Percentiles rank a stretch among this genome's conserved stretches.
Evolutionary conservation across 805 yeast genomes (phyloP).

Genomic region (Cyberlindnera mrakii): DNA sequence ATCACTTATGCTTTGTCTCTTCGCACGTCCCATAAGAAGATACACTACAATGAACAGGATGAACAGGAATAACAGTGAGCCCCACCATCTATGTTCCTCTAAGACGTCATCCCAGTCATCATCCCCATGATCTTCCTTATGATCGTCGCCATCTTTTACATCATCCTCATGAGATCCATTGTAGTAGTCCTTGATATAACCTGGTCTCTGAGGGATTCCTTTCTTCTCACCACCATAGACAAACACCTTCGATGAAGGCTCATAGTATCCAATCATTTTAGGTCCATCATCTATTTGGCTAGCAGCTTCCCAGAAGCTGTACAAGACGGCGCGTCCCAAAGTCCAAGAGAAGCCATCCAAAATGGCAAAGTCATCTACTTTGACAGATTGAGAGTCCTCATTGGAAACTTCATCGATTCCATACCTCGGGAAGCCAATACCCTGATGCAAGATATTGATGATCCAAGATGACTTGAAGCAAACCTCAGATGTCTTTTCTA

Average conservation of each 20-base stretch:
- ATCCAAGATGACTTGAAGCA: conserved; percentile 63
- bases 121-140: conserved; percentile 26
- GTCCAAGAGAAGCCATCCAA: conserved; percentile 50
- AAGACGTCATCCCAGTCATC: conserved; percentile 34
- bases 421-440: conserved; percentile 51
- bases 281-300: conserved; percentile 4
- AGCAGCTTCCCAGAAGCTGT: conserved; percentile 48
- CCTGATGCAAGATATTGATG: conserved; percentile 49
- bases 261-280: conserved; percentile 37
- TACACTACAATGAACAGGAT: conserved; percentile 26
- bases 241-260: conserved; percentile 42
- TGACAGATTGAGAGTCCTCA: conserved; percentile 8
- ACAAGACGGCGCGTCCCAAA: conserved; percentile 54
- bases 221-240: conserved; percentile 48
- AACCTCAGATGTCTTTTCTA: conserved; percentile 42
- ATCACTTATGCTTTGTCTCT: conserved; percentile 16
- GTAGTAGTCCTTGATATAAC: conserved; percentile 22
- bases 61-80: conserved; percentile 29
- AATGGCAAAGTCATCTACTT: conserved; percentile 33
- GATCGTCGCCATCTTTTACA: conserved; percentile 25
- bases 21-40: conserved; percentile 30
- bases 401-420: conserved; percentile 32
- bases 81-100: conserved; percentile 29
- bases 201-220: conserved; percentile 38
- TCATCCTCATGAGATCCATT: conserved; percentile 22